Evolutionary conservation across 805 yeast genomes (phyloP).

Genomic region (Cyberlindnera petersonii): DNA sequence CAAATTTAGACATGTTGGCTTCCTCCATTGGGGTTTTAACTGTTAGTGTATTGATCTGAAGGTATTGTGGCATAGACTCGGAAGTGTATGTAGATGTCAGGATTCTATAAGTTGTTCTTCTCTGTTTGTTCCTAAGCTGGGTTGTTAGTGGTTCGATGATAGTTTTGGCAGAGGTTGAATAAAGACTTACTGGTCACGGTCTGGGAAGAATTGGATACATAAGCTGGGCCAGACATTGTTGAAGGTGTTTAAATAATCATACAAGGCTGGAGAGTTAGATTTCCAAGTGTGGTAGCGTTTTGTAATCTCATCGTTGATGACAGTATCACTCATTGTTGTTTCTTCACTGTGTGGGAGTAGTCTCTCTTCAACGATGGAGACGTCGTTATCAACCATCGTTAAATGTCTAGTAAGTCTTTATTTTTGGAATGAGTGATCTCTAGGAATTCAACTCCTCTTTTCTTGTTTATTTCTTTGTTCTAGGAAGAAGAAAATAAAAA

Average conservation of each 20-base stretch:
- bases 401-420: no score
- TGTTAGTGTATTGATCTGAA: slow-evolving; percentile 32
- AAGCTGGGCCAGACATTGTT: slow-evolving; percentile 69
- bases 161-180: background rate
- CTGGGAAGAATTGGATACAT: slow-evolving; percentile 66
- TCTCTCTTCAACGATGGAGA: background rate
- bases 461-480: no score
- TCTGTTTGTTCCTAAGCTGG: slow-evolving; percentile 6
- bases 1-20: slow-evolving; percentile 33
- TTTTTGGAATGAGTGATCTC: no score
- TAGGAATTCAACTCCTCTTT: no score
- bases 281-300: slow-evolving; percentile 55
- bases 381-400: no score
- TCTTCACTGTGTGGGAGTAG: no score
- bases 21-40: slow-evolving; percentile 24
- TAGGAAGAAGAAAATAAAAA: no score
- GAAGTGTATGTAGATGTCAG: slow-evolving; percentile 64
- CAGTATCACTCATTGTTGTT: background rate
- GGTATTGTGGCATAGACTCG: slow-evolving; percentile 50
- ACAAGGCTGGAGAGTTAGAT: slow-evolving; percentile 71
- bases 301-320: slow-evolving; percentile 13
- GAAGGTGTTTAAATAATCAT: slow-evolving; percentile 67
- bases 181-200: slow-evolving; percentile 21
- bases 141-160: no score
- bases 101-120: slow-evolving; percentile 38